Evolutionary conservation across 768 basidiomycete genomes (phyloP).

Genomic region (Lentinus brumalis): DNA sequence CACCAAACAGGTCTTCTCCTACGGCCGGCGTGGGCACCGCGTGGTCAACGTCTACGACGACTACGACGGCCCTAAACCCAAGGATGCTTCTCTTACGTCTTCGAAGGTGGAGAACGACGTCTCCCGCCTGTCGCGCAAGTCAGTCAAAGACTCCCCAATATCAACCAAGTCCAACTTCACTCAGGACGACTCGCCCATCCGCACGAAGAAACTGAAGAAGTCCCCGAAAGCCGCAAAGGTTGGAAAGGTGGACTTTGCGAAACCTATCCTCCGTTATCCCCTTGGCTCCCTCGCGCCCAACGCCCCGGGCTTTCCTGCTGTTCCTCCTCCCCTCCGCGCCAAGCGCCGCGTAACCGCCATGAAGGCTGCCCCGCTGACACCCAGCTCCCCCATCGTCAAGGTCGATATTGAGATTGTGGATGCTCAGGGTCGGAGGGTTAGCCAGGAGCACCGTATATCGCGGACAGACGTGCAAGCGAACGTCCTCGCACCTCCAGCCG

Average conservation of each 20-base stretch:
- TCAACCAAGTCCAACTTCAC: background rate
- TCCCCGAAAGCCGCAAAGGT: slow-evolving; percentile 20
- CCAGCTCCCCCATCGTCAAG: slow-evolving; percentile 40
- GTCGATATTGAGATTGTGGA: slow-evolving; percentile 73
- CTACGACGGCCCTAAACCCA: slow-evolving; percentile 5
- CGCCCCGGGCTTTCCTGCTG: slow-evolving; percentile 40
- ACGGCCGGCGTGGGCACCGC: slow-evolving; percentile 34
- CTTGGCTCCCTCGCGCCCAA: slow-evolving; percentile 43
- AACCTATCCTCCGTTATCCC: slow-evolving; percentile 42
- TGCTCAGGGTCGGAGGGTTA: slow-evolving; percentile 55
- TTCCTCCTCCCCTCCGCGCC: slow-evolving; percentile 1
- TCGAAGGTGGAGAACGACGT: slow-evolving; percentile 7
- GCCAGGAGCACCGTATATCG: slow-evolving; percentile 62
- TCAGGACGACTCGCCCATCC: background rate
- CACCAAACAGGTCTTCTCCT: slow-evolving; percentile 35
- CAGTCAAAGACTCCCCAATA: background rate
- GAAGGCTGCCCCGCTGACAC: too few species aligned
- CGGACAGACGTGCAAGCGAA: slow-evolving; percentile 45
- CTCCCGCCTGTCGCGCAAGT: background rate
- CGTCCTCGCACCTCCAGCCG: slow-evolving; percentile 11
- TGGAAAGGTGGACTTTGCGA: slow-evolving; percentile 1
- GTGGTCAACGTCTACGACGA: slow-evolving; percentile 31
- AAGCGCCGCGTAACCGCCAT: too few species aligned
- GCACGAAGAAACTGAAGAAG: slow-evolving; percentile 10
- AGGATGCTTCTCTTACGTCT: background rate